Conservation (phyloP, 23 red algal genomes). For the Gracilariopsis chorda region DNA sequence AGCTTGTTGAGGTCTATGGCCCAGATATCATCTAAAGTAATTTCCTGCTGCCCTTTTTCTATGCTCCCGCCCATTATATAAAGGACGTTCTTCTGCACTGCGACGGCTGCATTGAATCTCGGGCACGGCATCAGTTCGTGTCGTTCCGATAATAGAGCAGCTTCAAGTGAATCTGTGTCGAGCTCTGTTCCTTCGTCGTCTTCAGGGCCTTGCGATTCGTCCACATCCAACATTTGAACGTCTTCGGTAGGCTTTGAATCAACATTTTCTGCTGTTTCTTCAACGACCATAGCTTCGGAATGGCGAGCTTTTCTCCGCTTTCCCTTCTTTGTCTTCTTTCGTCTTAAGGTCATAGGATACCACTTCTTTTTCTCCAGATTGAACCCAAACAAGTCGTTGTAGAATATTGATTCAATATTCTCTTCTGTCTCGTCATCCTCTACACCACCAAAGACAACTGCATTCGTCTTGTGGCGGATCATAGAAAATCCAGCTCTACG, state of each 20-base stretch:
- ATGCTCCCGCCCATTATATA: constrained; percentile 65
- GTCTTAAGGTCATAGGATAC: constrained; percentile 74
- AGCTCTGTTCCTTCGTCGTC: constrained; percentile 75
- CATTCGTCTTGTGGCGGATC: constrained; percentile 50
- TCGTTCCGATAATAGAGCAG: constrained; percentile 33
- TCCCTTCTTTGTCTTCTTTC: constrained; percentile 60
- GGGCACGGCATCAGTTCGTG: constrained; percentile 31
- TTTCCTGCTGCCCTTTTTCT: constrained; percentile 66
- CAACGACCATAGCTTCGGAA: not conserved
- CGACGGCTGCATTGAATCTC: constrained; percentile 62
- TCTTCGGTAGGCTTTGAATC: not conserved
- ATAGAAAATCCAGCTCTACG: constrained; percentile 66
- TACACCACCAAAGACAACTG: constrained; percentile 76
- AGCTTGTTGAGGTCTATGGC: constrained; percentile 68
- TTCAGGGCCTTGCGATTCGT: constrained; percentile 24
- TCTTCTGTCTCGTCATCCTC: constrained; percentile 84
- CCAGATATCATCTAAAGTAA: constrained; percentile 79
- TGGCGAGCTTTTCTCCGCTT: constrained; percentile 9
- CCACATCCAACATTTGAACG: not conserved
- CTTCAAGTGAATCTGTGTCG: constrained; percentile 50
- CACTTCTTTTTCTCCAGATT: constrained; percentile 80
- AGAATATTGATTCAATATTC: constrained; percentile 56
- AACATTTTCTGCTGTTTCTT: not conserved
- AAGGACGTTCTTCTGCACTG: constrained; percentile 59
- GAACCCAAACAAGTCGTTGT: constrained; percentile 73